Conservation (phyloP, 495 filamentous ascomycete genomes). For the Letharia columbiana region DNA sequence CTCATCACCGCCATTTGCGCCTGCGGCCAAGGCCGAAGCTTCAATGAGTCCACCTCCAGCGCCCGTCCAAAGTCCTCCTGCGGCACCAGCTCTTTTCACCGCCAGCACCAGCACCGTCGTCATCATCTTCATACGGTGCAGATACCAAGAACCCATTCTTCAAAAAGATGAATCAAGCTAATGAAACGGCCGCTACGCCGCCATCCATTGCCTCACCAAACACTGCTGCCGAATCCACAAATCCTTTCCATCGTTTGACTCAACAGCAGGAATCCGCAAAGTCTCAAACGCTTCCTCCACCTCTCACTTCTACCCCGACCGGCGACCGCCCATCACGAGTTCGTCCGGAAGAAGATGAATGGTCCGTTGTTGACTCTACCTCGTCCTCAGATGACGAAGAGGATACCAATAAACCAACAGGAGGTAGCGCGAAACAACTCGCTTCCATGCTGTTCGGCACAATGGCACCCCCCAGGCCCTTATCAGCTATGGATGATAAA, state of each 20-base stretch:
- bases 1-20: conserved; percentile 37
- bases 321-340: conserved; percentile 44
- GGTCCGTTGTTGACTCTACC: conserved; percentile 76
- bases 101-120: conserved; percentile 28
- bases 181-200: conserved; percentile 27
- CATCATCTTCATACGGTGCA: conserved; percentile 28
- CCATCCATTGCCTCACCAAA: conserved; percentile 28
- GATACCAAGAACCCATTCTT: conserved; percentile 67
- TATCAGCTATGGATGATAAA: conserved; percentile 73
- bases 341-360: conserved; percentile 73
- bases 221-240: conserved; percentile 58
- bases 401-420: conserved; percentile 65
- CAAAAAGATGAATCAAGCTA: conserved; percentile 52
- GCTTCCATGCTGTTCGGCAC: conserved; percentile 93
- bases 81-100: conserved; percentile 27
- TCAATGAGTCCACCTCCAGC: conserved; percentile 23
- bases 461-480: conserved; percentile 87
- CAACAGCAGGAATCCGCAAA: conserved; percentile 52
- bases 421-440: conserved; percentile 78
- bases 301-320: conserved; percentile 33
- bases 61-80: conserved; percentile 26
- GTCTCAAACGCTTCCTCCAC: conserved; percentile 31
- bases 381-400: conserved; percentile 52
- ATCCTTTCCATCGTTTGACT: conserved; percentile 89
- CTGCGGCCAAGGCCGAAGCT: conserved; percentile 35